Evolutionary conservation across 1,139 yeast species (phyloP), one percentile per base, ranked within the genome.

Genomic region (Geotrichum europaeum): DNA sequence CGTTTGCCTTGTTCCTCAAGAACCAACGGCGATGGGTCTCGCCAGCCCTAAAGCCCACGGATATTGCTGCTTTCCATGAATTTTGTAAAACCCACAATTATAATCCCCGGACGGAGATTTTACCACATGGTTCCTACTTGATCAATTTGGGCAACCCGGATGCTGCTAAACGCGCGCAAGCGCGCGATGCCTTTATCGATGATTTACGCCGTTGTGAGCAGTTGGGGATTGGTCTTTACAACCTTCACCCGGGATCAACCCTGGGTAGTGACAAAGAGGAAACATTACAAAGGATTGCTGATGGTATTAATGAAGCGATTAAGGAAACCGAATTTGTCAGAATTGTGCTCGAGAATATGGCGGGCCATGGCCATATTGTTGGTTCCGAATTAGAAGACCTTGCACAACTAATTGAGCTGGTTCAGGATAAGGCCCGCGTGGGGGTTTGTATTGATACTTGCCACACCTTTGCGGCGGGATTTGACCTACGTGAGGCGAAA

Each of bases 371-470:
- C 7, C 87, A 89, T 64, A 79, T 92, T 63, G 87, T 94, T 56
- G 99, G 99, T 0, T 87, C 95, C 3, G 79, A 83, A 55, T 75
- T 94, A 50, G 84, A 87, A 66, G 99, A 94, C 69, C 78, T 94
- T 54, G 78, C 81, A 45, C 83, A 81, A 40, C 92, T 95, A 22
- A 90, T 94, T 56, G 87, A 82, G 54, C 72, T 85, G 78, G 83
- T 94, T 9, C 87, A 89, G 2, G 82, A 91, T 69, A 92, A 92
- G 72, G 73, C 78, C 1, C 79, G 99, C 61, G 85, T 94, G 9
- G 99, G 99, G 1, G 96, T 94, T 1, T 95, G 99, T 73, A 80
- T 94, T 20, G 98, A 94, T 70, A 92, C 98, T 0, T 94, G 98
- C 72, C 98, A 94, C 73, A 80, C 96, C 0, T 90, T 88, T 78